These are phyloP conservation scores for Globisporangium nagaii DNA, from an alignment of 352 stramenopile species.

Conservation along the genomic window DNA sequence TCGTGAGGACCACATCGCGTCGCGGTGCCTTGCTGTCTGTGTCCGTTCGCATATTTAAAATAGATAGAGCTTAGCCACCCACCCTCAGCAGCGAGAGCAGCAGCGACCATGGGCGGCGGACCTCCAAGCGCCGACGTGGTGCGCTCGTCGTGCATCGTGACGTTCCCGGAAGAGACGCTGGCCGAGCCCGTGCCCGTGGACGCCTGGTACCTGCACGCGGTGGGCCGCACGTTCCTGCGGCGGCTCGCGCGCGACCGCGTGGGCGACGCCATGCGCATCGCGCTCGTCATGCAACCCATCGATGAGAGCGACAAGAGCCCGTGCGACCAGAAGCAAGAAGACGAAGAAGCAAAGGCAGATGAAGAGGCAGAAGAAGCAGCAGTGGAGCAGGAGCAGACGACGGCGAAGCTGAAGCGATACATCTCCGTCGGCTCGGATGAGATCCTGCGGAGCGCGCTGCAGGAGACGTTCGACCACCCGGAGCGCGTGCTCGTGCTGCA, in stretches of 20 bases:
- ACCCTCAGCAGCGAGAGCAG: not conserved
- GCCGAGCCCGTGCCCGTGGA: conserved; percentile 79
- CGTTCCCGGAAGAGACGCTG: conserved; percentile 62
- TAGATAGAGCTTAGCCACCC: not conserved
- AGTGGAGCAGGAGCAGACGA: not conserved
- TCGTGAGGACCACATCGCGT: no score
- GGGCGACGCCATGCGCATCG: conserved; percentile 49
- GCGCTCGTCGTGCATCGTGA: conserved; percentile 77
- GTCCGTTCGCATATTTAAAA: conserved; percentile 8
- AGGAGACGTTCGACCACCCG: conserved; percentile 60
- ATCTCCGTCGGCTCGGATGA: conserved; percentile 50
- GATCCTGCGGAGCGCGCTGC: conserved; percentile 46
- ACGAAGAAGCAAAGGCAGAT: not conserved
- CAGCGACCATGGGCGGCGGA: conserved; percentile 53
- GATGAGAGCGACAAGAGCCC: not conserved
- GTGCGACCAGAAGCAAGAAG: conserved; percentile 1
- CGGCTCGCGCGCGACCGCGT: conserved; percentile 66
- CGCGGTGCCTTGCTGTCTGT: not conserved
- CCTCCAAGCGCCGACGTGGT: conserved; percentile 65
- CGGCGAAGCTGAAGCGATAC: conserved; percentile 32
- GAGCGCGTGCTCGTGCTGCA: conserved; percentile 68
- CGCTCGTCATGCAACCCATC: conserved; percentile 52
- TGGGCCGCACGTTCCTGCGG: conserved; percentile 65
- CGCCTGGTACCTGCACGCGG: conserved; percentile 74
- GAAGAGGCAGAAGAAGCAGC: not conserved